A percentile compares a stretch with the other conserved stretches of the same genome.
phyloP scores from a whole-genome alignment of 1,284 basidiomycete genomes.

The Singerocomus inundabilis region DNA sequence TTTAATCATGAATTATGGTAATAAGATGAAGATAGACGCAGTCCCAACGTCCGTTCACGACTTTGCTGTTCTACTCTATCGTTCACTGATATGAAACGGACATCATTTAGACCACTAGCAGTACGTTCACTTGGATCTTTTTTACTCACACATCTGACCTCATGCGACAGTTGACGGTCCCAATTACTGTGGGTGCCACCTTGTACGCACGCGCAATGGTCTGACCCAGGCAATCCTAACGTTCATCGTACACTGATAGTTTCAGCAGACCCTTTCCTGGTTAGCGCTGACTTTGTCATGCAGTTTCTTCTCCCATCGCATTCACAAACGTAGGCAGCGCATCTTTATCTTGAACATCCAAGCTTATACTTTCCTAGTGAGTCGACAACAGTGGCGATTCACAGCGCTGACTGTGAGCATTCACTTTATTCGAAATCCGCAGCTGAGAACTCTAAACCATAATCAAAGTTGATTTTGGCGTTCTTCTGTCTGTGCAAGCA shows the following conservation, averaged over 20 bases:
- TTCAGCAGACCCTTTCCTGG: conserved; percentile 13
- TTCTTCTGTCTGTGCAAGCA: conserved; percentile 35
- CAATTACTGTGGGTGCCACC: conserved; percentile 38
- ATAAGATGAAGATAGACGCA: conserved; percentile 22
- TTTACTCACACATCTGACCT: not conserved
- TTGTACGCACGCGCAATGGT: not conserved
- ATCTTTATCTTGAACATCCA: not conserved
- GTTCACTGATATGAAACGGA: not conserved
- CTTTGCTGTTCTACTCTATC: not conserved
- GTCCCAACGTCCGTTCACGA: conserved; percentile 24
- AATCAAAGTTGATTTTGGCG: conserved; percentile 27
- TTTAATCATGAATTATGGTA: conserved; percentile 30
- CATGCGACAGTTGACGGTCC: conserved; percentile 42
- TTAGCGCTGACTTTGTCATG: not conserved
- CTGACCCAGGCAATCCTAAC: conserved; percentile 35
- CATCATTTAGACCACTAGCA: conserved; percentile 38
- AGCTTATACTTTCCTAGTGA: conserved; percentile 21
- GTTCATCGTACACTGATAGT: conserved; percentile 35
- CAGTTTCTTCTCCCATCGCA: conserved; percentile 34
- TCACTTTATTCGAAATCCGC: not conserved
- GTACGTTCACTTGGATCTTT: conserved; percentile 32
- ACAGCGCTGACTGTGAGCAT: conserved; percentile 24
- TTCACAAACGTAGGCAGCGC: conserved; percentile 28
- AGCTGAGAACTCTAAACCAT: not conserved
- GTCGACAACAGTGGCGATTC: conserved; percentile 24